Base-by-base conservation (phyloP, 2,329 filamentous ascomycete species). In the Xylaria sp. region DNA sequence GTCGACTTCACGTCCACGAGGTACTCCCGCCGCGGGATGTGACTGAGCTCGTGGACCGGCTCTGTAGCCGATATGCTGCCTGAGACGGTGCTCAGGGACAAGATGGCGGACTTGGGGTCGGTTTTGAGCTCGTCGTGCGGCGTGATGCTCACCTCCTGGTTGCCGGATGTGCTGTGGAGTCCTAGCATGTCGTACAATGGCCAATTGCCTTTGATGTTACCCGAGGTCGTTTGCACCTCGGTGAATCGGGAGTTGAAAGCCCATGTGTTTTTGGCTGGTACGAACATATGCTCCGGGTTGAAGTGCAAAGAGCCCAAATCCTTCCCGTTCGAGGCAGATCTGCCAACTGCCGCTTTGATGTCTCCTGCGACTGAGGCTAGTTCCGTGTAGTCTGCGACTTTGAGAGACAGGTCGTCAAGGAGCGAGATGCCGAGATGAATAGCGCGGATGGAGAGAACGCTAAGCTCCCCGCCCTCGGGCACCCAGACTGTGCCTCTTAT, bases 151-250 rank as follows among this genome's bases (percentile, higher is more conserved):
- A 80, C 78, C 18, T 66, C 66, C 64, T 87, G 76, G 60, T 78
- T 72, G 55, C 86, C 86, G 0, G 85, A 83, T 0, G 78, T 77
- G 8, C 83, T 81, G 20, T 76, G 71, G n/a, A 87, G 74, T 20
- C 78, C 76, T 13, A 88, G 80, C 34, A 81, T 75, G 72, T 87
- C 83, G 73, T 83, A 84, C 1, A 88, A 78, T 0, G 86, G 84
- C 78, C 84, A 87, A 74, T 80, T 81, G 34, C 86, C 86, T 15
- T 67, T 66, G 68, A 88, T 81, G 15, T 75, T 58, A 8, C 83
- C 83, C 1, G 83, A 80, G 2, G 81, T 79, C 20, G 85, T 84
- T 30, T 74, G 70, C 15, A 84, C 78, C 32, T 78, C 73, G 63
- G 85, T 81, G 58, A 79, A 72, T 36, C 83, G 80, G 0, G 83